A percentile compares a stretch with the other conserved stretches of the same genome.
These are phyloP conservation scores for Venturia pyrina DNA, from an alignment of 2,329 filamentous ascomycete genomes.

Conservation along the genomic window DNA sequence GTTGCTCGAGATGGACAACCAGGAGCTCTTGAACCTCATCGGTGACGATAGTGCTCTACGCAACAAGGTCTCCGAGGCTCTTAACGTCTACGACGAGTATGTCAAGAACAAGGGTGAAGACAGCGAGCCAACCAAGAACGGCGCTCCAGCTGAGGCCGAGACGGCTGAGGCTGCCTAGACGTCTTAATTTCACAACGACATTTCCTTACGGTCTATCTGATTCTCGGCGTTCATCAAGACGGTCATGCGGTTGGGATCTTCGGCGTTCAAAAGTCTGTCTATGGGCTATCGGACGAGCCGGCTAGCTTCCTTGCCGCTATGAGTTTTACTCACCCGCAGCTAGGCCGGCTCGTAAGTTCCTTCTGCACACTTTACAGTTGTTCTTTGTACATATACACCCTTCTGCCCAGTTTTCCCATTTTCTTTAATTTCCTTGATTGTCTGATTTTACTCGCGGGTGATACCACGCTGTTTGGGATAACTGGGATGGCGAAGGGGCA, in stretches of 20 bases:
- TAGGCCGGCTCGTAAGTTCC: constrained; percentile 1
- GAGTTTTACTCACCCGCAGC: not conserved
- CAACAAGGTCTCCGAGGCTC: constrained; percentile 93
- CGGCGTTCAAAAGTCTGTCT: constrained; percentile 2
- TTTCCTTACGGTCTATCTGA: not conserved
- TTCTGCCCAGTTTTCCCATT: not conserved
- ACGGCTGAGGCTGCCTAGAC: constrained; percentile 11
- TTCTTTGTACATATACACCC: constrained; percentile 4
- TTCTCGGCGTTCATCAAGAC: not conserved
- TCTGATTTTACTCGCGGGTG: not conserved
- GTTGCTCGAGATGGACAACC: constrained; percentile 98
- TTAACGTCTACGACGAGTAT: constrained; percentile 97
- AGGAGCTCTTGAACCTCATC: constrained; percentile 83
- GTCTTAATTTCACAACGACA: not conserved
- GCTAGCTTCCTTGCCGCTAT: not conserved
- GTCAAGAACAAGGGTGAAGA: constrained; percentile 67
- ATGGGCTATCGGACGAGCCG: not conserved
- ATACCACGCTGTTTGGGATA: constrained; percentile 7
- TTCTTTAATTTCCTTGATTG: not conserved
- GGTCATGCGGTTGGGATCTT: not conserved
- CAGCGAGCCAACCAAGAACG: constrained; percentile 16
- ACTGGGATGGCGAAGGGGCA: not conserved
- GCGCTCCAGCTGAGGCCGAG: constrained; percentile 11
- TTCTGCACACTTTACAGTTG: not conserved
- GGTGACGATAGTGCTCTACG: constrained; percentile 83